Conservation (phyloP, 179 eudicot species). For the Dionaea muscipula region DNA sequence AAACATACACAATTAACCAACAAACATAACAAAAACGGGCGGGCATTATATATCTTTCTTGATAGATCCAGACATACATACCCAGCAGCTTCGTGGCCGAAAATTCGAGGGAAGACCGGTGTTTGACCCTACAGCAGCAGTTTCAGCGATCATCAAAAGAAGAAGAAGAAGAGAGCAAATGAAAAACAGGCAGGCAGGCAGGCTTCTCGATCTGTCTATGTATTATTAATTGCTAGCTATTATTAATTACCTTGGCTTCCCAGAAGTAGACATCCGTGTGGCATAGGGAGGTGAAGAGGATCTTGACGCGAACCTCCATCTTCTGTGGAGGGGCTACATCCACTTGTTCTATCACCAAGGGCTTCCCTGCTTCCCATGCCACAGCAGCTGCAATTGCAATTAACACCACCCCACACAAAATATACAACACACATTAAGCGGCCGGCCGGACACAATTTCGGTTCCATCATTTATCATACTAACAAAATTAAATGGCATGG, state of each 20-base stretch:
- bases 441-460: no score
- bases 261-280: slow-evolving; percentile 39
- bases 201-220: no score
- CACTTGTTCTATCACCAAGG: slow-evolving; percentile 26
- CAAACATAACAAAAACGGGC: no score
- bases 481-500: no score
- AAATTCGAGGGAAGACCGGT: slow-evolving; percentile 4
- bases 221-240: no score
- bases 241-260: slow-evolving; percentile 32
- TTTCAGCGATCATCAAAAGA: background rate
- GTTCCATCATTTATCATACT: no score
- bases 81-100: slow-evolving; percentile 5
- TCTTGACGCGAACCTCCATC: slow-evolving; percentile 35
- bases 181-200: no score
- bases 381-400: slow-evolving; percentile 27
- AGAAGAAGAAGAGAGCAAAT: background rate
- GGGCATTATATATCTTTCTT: no score
- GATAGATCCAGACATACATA: background rate
- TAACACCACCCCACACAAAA: background rate
- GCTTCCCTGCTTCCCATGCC: slow-evolving; percentile 44
- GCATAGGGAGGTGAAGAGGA: slow-evolving; percentile 33
- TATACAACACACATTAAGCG: background rate
- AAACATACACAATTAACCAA: no score
- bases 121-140: background rate
- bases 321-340: slow-evolving; percentile 36